phyloP scores from a whole-genome alignment of 768 basidiomycete species.

The Boletus pseudopeckii region DNA sequence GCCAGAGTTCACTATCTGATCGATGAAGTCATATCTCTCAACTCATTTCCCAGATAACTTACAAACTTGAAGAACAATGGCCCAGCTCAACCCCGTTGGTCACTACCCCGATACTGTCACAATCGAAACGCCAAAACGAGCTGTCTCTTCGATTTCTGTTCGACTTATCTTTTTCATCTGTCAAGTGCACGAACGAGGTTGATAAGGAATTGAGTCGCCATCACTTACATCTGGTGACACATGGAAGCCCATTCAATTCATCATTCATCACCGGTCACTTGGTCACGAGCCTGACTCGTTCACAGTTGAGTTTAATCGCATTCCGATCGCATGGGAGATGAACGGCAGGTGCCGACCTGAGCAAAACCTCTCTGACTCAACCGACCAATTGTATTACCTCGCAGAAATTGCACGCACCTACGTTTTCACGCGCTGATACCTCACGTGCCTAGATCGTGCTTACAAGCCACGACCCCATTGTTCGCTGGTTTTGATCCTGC shows the following conservation, averaged over 20 bases:
- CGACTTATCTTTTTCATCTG: background rate
- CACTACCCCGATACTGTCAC: conserved; percentile 1
- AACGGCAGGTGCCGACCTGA: conserved; percentile 6
- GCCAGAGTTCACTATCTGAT: conserved; percentile 2
- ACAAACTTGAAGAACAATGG: conserved; percentile 1
- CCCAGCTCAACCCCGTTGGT: background rate
- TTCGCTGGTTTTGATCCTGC: conserved; percentile 16
- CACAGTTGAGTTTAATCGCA: conserved; percentile 12
- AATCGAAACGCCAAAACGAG: conserved; percentile 7
- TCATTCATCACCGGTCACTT: background rate
- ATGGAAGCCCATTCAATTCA: conserved; percentile 14
- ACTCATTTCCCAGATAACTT: conserved; percentile 2
- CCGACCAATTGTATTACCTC: background rate
- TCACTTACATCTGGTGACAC: conserved; percentile 4
- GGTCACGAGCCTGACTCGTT: conserved; percentile 7
- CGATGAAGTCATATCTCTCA: conserved; percentile 4
- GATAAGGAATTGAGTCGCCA: conserved; percentile 22
- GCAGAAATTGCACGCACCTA: background rate
- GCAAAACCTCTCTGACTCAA: conserved; percentile 2
- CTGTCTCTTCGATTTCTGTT: background rate
- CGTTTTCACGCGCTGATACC: conserved; percentile 5
- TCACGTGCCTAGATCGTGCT: conserved; percentile 11
- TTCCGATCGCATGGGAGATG: conserved; percentile 1
- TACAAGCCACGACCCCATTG: conserved; percentile 12
- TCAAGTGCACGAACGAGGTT: background rate